A percentile compares a stretch with the other conserved stretches of the same genome.
Conservation (phyloP, 805 yeast species). For the Blastobotrys chiropterorum region DNA sequence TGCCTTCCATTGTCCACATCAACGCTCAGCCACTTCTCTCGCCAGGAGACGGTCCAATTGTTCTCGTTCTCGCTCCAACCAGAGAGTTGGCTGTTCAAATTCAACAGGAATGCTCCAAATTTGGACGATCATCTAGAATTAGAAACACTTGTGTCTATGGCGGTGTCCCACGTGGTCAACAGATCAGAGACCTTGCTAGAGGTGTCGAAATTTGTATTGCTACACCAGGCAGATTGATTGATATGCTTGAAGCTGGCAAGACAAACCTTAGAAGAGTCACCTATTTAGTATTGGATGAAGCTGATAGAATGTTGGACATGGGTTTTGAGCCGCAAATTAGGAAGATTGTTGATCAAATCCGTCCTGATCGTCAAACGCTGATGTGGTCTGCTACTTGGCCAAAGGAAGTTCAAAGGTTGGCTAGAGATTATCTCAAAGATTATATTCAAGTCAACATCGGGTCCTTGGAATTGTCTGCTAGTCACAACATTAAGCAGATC, state of each 20-base stretch:
- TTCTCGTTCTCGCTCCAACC: constrained; percentile 92
- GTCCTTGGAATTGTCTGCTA: constrained; percentile 91
- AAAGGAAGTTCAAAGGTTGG: constrained; percentile 89
- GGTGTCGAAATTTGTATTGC: constrained; percentile 97
- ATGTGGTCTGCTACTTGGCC: constrained; percentile 99
- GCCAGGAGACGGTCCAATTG: constrained; percentile 97
- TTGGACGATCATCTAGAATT: constrained; percentile 85
- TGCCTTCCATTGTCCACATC: constrained; percentile 95
- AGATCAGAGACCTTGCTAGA: constrained; percentile 89
- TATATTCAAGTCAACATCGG: constrained; percentile 97
- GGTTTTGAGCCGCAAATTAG: constrained; percentile 99
- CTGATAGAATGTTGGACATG: constrained; percentile 99
- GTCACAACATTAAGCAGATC: constrained; percentile 89
- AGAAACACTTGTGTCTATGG: constrained; percentile 95
- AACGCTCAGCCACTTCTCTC: constrained; percentile 93
- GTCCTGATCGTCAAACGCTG: constrained; percentile 98
- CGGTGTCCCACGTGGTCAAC: constrained; percentile 98
- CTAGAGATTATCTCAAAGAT: constrained; percentile 84
- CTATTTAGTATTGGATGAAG: constrained; percentile 95
- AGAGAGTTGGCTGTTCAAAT: constrained; percentile 98
- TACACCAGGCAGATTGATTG: constrained; percentile 98
- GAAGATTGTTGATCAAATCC: constrained; percentile 94
- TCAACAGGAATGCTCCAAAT: constrained; percentile 92
- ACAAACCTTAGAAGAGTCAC: constrained; percentile 95
- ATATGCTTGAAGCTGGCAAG: constrained; percentile 91